Evolutionary conservation across 768 basidiomycete species (phyloP).

Genomic region (Gelatoporia subvermispora): DNA sequence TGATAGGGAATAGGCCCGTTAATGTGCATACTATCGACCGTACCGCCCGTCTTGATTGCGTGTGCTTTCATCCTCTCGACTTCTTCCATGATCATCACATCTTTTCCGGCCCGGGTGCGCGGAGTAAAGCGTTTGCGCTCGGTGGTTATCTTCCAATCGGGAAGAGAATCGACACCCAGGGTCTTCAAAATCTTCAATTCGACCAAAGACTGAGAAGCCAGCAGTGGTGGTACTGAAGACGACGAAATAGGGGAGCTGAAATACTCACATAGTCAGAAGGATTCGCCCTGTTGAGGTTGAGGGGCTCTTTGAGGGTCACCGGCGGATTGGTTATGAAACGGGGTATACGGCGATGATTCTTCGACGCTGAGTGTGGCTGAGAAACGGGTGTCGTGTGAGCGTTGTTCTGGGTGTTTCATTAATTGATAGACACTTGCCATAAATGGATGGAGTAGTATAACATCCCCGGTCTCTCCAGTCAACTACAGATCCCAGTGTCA

Average conservation of each 20-base stretch:
- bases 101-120: conserved; percentile 19
- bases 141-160: conserved; percentile 19
- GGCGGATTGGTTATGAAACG: conserved; percentile 37
- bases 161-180: conserved; percentile 21
- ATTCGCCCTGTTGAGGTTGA: conserved; percentile 27
- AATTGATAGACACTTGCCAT: conserved; percentile 20
- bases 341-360: conserved; percentile 28
- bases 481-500: conserved; percentile 13
- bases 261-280: conserved; percentile 21
- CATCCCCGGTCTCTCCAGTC: conserved; percentile 34
- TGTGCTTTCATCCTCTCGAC: conserved; percentile 21
- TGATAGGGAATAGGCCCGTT: conserved; percentile 22
- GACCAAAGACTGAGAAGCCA: conserved; percentile 27
- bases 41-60: conserved; percentile 17
- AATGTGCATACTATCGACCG: conserved; percentile 24
- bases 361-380: conserved; percentile 30
- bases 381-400: neutral
- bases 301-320: conserved; percentile 28
- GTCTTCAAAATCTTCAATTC: conserved; percentile 30
- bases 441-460: conserved; percentile 32
- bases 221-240: too few species aligned
- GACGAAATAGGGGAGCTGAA: too few species aligned
- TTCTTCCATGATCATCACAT: conserved; percentile 20
- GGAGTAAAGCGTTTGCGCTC: conserved; percentile 19
- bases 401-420: too few species aligned